Evolutionary conservation across 257 asterid species (phyloP), one percentile per base, ranked within the genome.

Genomic region (Galeopsis tetrahit): DNA sequence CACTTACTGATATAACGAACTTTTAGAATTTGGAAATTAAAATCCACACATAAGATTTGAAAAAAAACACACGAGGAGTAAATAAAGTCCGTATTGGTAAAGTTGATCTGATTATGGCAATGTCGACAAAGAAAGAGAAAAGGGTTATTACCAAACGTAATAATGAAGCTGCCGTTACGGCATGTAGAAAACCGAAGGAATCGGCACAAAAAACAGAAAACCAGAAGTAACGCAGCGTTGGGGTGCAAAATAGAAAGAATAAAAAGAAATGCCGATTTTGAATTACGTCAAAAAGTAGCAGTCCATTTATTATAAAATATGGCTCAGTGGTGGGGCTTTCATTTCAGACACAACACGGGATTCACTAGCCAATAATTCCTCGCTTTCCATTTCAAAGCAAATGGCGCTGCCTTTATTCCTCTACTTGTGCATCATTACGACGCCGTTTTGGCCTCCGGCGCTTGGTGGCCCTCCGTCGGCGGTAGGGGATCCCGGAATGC

Each of bases 401-500:
- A 46, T 46, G 53, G 42, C 21, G 42, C 15, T 58, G 64, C 21
- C 42, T 33, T 10, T 58, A 32, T 32, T 21, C 28, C 1, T 21
- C 28, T 21, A 21, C 28, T 21, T 58, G 6, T 31, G 10, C 63
- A 31, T 6, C 42, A 33, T 0, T 10, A 15, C 17, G 55, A 14
- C 57, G 28, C 40, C 68, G 31, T 64, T 3, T 10, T 31, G 65
- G 49, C 3, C 68, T 33, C 40, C 35, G 65, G 5, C 8, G 21
- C 10, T 10, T 0, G 80, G 17, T 28, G 39, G 40, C 1, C 72
- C 28, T 2, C 8, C 9, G 13, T 82, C 89, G 7, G 93, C 90
- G 1, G 86, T 85, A n/a, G 91, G 93, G 52, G 96, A 89, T 67
- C 89, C 84, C 15, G 96, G 93, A 28, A 89, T 89, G 96, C 71